Percentiles rank a stretch among this genome's conserved stretches.
These are phyloP conservation scores for Haberlea rhodopensis DNA, from an alignment of 257 asterid species.

Conservation along the genomic window DNA sequence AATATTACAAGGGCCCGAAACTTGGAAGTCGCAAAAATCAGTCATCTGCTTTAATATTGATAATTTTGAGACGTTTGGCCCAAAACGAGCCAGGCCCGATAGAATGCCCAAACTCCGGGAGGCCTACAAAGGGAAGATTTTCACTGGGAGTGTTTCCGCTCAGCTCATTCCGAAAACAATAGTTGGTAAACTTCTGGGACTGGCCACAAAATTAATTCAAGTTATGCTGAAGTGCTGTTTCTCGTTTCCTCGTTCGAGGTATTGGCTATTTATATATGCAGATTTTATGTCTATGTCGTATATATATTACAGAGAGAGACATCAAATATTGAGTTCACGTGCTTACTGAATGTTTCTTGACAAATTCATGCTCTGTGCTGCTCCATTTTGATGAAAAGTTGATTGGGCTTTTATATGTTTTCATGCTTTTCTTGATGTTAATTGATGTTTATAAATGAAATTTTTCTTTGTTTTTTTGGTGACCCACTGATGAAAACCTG, in stretches of 20 bases:
- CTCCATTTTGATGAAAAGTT: not conserved
- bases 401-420: not conserved
- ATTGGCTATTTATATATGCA: not conserved
- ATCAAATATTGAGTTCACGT: no score
- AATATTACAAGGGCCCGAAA: no score
- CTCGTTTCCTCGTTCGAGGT: conserved; percentile 51
- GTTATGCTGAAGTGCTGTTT: conserved; percentile 46
- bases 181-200: not conserved
- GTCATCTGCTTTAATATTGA: no score
- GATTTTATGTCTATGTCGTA: not conserved
- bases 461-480: not conserved
- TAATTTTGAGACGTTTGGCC: not conserved
- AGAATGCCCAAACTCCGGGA: not conserved
- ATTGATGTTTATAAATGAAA: not conserved
- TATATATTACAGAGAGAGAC: no score
- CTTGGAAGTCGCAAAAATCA: no score
- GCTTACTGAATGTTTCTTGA: not conserved
- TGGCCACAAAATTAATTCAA: no score
- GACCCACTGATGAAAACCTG: not conserved
- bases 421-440: not conserved
- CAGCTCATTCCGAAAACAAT: not conserved
- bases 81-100: not conserved
- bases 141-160: not conserved
- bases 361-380: not conserved
- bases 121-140: not conserved